phyloP scores from a whole-genome alignment of 495 filamentous ascomycete species.

The Astrothelium macrocarpum region DNA sequence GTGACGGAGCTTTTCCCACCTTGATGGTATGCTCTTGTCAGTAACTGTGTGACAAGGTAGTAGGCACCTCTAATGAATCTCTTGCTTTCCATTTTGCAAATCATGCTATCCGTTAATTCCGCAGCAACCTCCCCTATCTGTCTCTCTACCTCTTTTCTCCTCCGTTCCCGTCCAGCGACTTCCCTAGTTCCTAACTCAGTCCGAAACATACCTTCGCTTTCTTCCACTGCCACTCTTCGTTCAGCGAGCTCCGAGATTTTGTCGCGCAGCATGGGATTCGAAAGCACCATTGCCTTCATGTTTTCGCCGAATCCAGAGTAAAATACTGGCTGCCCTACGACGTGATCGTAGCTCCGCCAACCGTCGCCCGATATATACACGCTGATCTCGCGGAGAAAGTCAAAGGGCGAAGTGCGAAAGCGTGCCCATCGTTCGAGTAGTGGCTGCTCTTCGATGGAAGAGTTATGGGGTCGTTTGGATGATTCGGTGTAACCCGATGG shows the following conservation, averaged over 20 bases:
- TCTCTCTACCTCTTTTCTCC: slow-evolving; percentile 23
- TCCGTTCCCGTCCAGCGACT: slow-evolving; percentile 14
- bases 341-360: slow-evolving; percentile 86
- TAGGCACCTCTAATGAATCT: slow-evolving; percentile 86
- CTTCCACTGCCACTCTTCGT: slow-evolving; percentile 61
- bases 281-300: slow-evolving; percentile 69
- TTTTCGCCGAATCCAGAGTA: slow-evolving; percentile 85
- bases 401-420: slow-evolving; percentile 61
- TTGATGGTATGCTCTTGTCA: slow-evolving; percentile 90
- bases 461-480: not conserved
- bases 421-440: slow-evolving; percentile 74
- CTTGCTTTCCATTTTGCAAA: slow-evolving; percentile 97
- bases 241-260: slow-evolving; percentile 71
- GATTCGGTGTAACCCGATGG: slow-evolving; percentile 60
- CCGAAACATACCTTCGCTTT: slow-evolving; percentile 52
- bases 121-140: slow-evolving; percentile 64
- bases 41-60: slow-evolving; percentile 75
- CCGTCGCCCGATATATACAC: slow-evolving; percentile 82
- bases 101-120: slow-evolving; percentile 84
- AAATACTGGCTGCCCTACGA: slow-evolving; percentile 86
- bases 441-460: slow-evolving; percentile 45
- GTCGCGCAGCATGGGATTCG: slow-evolving; percentile 59
- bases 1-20: slow-evolving; percentile 36
- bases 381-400: slow-evolving; percentile 86
- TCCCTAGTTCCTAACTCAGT: slow-evolving; percentile 36